Conservation (phyloP, 306 rosid species). For the Vigna hirtella region DNA sequence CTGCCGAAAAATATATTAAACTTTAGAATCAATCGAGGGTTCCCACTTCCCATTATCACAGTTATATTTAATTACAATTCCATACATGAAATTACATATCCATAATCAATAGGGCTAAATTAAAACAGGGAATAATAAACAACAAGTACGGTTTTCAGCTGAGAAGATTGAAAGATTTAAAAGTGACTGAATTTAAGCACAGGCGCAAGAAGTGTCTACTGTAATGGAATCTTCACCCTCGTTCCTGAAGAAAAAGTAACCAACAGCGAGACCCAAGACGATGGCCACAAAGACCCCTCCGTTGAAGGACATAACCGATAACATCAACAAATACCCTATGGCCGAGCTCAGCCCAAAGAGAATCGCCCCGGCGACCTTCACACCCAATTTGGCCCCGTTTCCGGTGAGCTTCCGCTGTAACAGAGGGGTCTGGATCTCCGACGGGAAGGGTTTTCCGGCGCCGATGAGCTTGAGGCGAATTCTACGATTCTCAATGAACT, state of each 20-base stretch:
- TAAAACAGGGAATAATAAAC: not conserved
- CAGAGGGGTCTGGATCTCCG: conserved; percentile 64
- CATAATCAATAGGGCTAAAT: not conserved
- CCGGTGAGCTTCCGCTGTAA: conserved; percentile 46
- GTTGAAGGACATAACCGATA: conserved; percentile 89
- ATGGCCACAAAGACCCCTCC: conserved; percentile 86
- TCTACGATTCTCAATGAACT: conserved; percentile 75
- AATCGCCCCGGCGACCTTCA: conserved; percentile 62
- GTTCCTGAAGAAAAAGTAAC: conserved; percentile 70
- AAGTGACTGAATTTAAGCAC: conserved; percentile 53
- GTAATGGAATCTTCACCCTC: conserved; percentile 60
- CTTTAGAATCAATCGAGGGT: not conserved
- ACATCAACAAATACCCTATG: conserved; percentile 89
- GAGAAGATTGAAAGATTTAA: not conserved
- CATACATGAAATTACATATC: not conserved
- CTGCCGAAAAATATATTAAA: not conserved
- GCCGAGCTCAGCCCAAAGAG: conserved; percentile 80
- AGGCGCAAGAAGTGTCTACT: conserved; percentile 83
- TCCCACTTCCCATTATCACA: not conserved
- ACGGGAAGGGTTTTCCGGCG: conserved; percentile 38
- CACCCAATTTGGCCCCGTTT: conserved; percentile 37
- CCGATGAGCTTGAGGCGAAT: conserved; percentile 63
- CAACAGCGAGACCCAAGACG: conserved; percentile 75
- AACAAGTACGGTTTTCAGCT: not conserved
- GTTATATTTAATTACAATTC: not conserved